Base-by-base conservation (phyloP, 495 filamentous ascomycete species). In the Symbiotaphrina buchneri region DNA sequence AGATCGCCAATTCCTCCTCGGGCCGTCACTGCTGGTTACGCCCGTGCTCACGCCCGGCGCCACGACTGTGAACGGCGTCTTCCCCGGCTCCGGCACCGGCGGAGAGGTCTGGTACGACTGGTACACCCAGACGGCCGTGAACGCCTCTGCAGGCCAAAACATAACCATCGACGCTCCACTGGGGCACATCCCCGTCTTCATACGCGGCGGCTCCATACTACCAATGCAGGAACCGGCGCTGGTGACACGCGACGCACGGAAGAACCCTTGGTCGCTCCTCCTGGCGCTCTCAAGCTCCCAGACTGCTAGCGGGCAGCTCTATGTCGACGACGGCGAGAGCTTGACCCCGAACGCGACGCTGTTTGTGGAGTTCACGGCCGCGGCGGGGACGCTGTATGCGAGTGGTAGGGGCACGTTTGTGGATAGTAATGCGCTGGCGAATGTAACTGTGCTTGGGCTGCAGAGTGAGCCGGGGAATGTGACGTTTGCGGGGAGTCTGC, bases 261-360 rank as follows among this genome's bases (percentile, higher is more conserved):
- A 57, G 18, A 79, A 68, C 20, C 66, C 71, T 3, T 87, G 75
- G 74, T 63, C 64, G 14, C 36, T 87, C 11, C 45, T 84, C 10
- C 66, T 64, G 2, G 74, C 73, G 2, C 53, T 82, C 6, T 54
- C 63, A 37, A 31, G 36, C 6, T 40, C 58, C 10, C 73, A 72
- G 0, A 41, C 48, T 13, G 80, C 83, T 0, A 50, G 37, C 2
- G 84, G 84, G 0, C 34, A 55, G 7, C 44, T 92, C 6, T 90
- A 92, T 41, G 41, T 91, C 6, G 83, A 92, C 41, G 84, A 93
- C 46, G 83, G 83, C 0, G 74, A 74, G 47, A 80, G 71, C 28
- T 21, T 87, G 18, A 40, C 39, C 17, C 78, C 64, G 2, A 51
- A 58, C 13, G 51, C 54, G 0, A 73, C 65, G 7, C 55, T 64